These are phyloP conservation scores for Xylaria sp. DNA, from an alignment of 495 filamentous ascomycete species.

Conservation along the genomic window DNA sequence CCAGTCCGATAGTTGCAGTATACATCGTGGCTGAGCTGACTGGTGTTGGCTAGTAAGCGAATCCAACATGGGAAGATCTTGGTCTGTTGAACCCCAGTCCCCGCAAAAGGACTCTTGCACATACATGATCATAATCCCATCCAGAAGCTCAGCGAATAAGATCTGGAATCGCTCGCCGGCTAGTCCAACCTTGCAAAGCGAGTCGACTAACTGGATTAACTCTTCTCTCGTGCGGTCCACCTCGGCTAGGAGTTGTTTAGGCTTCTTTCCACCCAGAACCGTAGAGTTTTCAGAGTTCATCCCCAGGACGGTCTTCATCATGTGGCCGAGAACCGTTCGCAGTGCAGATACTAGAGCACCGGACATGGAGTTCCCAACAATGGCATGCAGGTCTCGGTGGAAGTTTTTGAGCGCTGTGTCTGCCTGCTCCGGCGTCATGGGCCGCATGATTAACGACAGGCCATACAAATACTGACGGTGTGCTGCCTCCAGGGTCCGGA, in stretches of 20 bases:
- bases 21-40: constrained; percentile 54
- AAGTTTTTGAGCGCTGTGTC: constrained; percentile 58
- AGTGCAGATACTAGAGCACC: constrained; percentile 61
- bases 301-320: constrained; percentile 64
- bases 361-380: constrained; percentile 70
- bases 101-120: constrained; percentile 66
- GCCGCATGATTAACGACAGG: constrained; percentile 51
- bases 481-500: constrained; percentile 58
- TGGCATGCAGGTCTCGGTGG: constrained; percentile 66
- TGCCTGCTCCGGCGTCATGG: constrained; percentile 40
- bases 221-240: constrained; percentile 53
- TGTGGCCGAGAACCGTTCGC: constrained; percentile 56
- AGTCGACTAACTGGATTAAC: constrained; percentile 63
- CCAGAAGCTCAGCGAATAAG: constrained; percentile 78
- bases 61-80: constrained; percentile 30
- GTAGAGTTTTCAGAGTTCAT: constrained; percentile 45
- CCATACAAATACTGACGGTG: constrained; percentile 58
- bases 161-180: constrained; percentile 77
- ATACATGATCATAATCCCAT: constrained; percentile 70
- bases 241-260: constrained; percentile 24
- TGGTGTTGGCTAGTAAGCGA: constrained; percentile 15
- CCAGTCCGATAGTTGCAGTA: constrained; percentile 69
- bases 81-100: constrained; percentile 55
- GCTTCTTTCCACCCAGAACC: constrained; percentile 24
- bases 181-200: constrained; percentile 73